Conservation (phyloP, 2,329 filamentous ascomycete species). For the Botrytis fabae region DNA sequence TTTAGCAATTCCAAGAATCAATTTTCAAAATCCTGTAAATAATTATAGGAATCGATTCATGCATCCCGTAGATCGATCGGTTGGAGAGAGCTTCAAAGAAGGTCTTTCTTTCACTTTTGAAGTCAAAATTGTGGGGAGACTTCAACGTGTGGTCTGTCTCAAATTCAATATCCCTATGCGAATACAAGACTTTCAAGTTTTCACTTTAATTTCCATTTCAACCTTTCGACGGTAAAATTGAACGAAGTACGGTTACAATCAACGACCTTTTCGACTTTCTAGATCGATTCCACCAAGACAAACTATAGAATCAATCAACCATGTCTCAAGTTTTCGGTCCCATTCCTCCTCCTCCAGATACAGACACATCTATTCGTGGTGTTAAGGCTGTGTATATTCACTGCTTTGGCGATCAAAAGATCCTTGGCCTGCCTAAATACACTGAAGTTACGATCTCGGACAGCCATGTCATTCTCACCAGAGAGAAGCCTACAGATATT, state of each 20-base stretch:
- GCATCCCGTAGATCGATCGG: background rate
- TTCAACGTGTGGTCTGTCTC: background rate
- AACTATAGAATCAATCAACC: background rate
- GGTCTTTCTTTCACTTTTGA: background rate
- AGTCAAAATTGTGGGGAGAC: background rate
- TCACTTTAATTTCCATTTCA: background rate
- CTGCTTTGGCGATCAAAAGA: background rate
- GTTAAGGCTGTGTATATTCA: background rate
- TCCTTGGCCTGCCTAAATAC: background rate
- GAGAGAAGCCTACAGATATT: background rate
- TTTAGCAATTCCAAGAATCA: accelerated
- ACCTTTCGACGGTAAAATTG: background rate
- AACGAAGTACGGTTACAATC: background rate
- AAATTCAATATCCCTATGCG: background rate
- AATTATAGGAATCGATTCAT: accelerated
- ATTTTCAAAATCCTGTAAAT: accelerated
- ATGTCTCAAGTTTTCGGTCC: background rate
- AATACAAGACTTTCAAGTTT: background rate
- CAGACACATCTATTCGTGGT: background rate
- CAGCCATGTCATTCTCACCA: background rate
- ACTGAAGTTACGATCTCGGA: background rate
- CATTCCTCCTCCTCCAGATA: background rate
- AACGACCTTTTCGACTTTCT: background rate
- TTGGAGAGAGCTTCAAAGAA: background rate
- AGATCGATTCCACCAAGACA: background rate